These are phyloP conservation scores for Huntiella decipiens DNA, from an alignment of 2,329 filamentous ascomycete species.

Conservation along the genomic window DNA sequence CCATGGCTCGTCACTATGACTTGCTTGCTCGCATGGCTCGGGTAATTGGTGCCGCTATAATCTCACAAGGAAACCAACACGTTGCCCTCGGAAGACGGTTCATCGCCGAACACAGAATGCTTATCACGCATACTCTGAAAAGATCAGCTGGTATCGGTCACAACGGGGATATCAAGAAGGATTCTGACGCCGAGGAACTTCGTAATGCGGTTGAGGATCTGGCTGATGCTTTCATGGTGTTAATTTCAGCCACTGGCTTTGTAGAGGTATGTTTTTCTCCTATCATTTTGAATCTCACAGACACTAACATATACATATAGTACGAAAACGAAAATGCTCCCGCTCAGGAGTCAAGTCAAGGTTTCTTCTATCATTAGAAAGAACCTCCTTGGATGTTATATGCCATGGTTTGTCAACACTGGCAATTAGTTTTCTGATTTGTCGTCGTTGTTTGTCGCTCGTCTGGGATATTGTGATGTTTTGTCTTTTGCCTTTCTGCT, in stretches of 20 bases:
- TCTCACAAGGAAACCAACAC: conserved; percentile 68
- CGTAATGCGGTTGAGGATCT: conserved; percentile 53
- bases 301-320: conserved; percentile 14
- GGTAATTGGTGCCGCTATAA: conserved; percentile 63
- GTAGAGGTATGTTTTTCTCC: conserved; percentile 46
- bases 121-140: conserved; percentile 81
- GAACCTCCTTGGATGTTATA: neutral
- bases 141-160: conserved; percentile 58
- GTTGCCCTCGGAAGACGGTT: conserved; percentile 63
- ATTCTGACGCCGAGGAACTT: conserved; percentile 17
- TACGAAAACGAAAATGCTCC: conserved; percentile 23
- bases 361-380: conserved; percentile 1
- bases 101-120: conserved; percentile 60
- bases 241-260: conserved; percentile 69
- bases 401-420: neutral
- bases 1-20: conserved; percentile 65
- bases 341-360: conserved; percentile 17
- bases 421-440: neutral
- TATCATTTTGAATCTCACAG: neutral
- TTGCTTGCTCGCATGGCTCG: conserved; percentile 64
- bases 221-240: conserved; percentile 65
- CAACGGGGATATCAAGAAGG: conserved; percentile 14
- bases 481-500: neutral
- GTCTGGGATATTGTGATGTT: too few relatives aligned
- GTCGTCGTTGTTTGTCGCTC: too few relatives aligned